Evolutionary conservation across 73 alveolate genomes (phyloP).

Genomic region (Tetrahymena malaccensis): DNA sequence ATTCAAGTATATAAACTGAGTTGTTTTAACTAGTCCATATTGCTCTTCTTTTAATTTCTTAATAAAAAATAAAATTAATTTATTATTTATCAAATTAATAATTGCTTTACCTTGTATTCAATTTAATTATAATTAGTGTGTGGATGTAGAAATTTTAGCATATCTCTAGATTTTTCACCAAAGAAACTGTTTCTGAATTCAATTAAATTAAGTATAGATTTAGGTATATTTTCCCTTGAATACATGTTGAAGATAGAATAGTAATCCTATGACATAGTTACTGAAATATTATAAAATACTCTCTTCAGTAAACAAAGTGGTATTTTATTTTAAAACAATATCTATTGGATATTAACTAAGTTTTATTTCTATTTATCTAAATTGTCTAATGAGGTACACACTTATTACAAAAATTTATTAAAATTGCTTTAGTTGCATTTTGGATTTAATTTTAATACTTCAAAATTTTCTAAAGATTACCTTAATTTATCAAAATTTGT

Average conservation of each 20-base stretch:
- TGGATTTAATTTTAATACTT: neutral
- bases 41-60: neutral
- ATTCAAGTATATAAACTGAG: neutral
- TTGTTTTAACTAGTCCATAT: neutral
- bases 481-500: neutral
- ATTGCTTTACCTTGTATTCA: neutral
- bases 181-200: neutral
- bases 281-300: neutral
- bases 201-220: neutral
- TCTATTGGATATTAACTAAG: neutral
- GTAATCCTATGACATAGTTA: neutral
- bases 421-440: neutral
- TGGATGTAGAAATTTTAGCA: neutral
- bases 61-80: neutral
- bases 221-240: neutral
- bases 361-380: neutral
- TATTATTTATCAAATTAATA: neutral
- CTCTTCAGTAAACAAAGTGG: neutral
- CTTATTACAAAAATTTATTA: neutral
- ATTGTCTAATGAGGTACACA: neutral
- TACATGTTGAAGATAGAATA: neutral
- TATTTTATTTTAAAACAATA: neutral
- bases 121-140: neutral
- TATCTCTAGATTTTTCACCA: neutral
- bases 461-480: neutral